Conservation (phyloP, 2,329 filamentous ascomycete genomes). For the Diaporthe vaccinii region DNA sequence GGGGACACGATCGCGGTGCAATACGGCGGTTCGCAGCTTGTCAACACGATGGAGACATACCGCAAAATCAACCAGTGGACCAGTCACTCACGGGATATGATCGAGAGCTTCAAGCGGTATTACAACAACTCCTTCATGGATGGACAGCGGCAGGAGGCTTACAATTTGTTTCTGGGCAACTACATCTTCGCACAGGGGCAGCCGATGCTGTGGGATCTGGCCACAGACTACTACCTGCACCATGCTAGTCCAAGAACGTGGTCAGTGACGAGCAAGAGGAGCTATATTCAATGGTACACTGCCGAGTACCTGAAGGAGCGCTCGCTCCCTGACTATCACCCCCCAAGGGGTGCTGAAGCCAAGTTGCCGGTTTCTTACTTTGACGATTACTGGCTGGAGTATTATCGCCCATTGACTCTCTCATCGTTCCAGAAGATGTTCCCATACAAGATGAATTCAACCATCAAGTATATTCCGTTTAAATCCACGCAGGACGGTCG, state of each 20-base stretch:
- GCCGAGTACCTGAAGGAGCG: conserved; percentile 77
- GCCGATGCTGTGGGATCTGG: conserved; percentile 96
- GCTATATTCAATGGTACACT: conserved; percentile 93
- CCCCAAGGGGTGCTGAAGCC: conserved; percentile 51
- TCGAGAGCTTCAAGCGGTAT: conserved; percentile 98
- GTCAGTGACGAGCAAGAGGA: conserved; percentile 70
- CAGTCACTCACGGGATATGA: conserved; percentile 97
- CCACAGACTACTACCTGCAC: conserved; percentile 96
- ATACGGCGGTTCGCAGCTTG: conserved; percentile 95
- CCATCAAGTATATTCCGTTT: conserved; percentile 84
- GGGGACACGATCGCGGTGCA: conserved; percentile 98
- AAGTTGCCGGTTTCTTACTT: conserved; percentile 70
- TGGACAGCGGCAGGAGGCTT: conserved; percentile 97
- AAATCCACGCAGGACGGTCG: conserved; percentile 79
- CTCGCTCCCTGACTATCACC: conserved; percentile 64
- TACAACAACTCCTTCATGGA: conserved; percentile 98
- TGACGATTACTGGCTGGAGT: conserved; percentile 98
- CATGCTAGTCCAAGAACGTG: conserved; percentile 85
- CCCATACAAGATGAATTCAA: conserved; percentile 91
- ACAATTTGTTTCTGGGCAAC: conserved; percentile 96
- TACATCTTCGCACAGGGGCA: conserved; percentile 90
- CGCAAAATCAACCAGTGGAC: conserved; percentile 99
- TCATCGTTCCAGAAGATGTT: conserved; percentile 95
- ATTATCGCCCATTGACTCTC: conserved; percentile 89
- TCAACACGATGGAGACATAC: conserved; percentile 99